Base-by-base conservation (phyloP, 805 yeast species). In the Komagataella mondaviorum region DNA sequence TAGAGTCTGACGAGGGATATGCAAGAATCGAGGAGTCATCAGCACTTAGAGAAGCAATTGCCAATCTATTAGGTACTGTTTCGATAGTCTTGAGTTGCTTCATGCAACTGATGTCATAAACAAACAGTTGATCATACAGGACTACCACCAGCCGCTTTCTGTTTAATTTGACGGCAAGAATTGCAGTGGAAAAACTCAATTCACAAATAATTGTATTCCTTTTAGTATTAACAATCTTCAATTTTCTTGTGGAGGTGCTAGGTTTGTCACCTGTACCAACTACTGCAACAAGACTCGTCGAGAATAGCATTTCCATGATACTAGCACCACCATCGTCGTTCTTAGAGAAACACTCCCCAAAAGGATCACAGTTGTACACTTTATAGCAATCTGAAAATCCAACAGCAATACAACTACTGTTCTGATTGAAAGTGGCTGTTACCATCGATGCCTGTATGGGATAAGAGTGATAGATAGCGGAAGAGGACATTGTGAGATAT, bases 71-170 rank as follows among this genome's bases (percentile, higher is more conserved):
- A n/a, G 72, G 68, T 16, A 70, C 60, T 0, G 81, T 76, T 48
- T 85, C 88, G 43, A 85, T 75, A 1, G 84, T 82, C 59, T 81
- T 85, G 46, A 91, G 63, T 23, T 90, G 75, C 60, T 86, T 81
- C 83, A 91, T 89, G 63, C 95, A 87, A 52, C 93, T 80, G 55
- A 91, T 83, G 64, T 91, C 97, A 68, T 91, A 93, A 48, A 91
- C 78, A 63, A 81, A 86, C 7, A 93, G 79, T 65, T 90, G 95
- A 54, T 88, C 91, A 49, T 79, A 72, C 51, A 91, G 70, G 5
- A 86, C 79, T 16, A 90, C 93, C 36, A 88, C 75, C 56, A 91
- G 72, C 47, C 97, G 70, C 58, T 85, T 84, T 46, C 97, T 75
- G 65, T 91, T 93, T 68, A 91, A 75, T 57, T 79, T 80, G 39